Evolutionary conservation across 2,329 filamentous ascomycete species (phyloP).

Genomic region (Cordyceps militaris): DNA sequence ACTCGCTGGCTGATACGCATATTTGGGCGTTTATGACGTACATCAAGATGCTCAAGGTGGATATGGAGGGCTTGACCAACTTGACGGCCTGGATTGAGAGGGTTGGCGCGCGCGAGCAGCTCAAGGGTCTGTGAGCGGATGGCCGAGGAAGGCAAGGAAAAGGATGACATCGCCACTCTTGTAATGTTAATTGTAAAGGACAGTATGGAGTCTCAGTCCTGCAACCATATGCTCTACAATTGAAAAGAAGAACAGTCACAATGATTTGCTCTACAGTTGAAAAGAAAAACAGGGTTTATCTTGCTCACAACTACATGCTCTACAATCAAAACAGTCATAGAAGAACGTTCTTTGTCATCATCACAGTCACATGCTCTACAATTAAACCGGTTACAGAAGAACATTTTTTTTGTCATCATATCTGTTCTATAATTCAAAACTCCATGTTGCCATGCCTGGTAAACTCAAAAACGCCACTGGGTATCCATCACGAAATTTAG

Average conservation of each 20-base stretch:
- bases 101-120: not conserved
- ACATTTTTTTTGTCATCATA: not conserved
- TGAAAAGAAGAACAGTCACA: too few species aligned
- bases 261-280: too few species aligned
- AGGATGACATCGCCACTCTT: too few species aligned
- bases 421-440: not conserved
- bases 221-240: too few species aligned
- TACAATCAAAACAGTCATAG: too few species aligned
- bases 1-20: slow-evolving; percentile 10
- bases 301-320: too few species aligned
- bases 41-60: slow-evolving; percentile 4
- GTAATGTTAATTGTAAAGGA: too few species aligned
- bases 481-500: slow-evolving; percentile 1
- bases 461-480: slow-evolving; percentile 5
- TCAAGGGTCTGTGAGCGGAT: slow-evolving; percentile 6
- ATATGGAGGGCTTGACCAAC: not conserved
- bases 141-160: too few species aligned
- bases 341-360: not conserved
- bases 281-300: too few species aligned
- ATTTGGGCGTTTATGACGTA: slow-evolving; percentile 9
- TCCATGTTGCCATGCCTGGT: not conserved
- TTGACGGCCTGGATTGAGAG: not conserved
- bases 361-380: too few species aligned
- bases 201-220: too few species aligned
- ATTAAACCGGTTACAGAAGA: too few species aligned